Percentiles rank a stretch among this genome's conserved stretches.
Conservation (phyloP, 495 filamentous ascomycete genomes). For the Diplogelasinospora grovesii region DNA sequence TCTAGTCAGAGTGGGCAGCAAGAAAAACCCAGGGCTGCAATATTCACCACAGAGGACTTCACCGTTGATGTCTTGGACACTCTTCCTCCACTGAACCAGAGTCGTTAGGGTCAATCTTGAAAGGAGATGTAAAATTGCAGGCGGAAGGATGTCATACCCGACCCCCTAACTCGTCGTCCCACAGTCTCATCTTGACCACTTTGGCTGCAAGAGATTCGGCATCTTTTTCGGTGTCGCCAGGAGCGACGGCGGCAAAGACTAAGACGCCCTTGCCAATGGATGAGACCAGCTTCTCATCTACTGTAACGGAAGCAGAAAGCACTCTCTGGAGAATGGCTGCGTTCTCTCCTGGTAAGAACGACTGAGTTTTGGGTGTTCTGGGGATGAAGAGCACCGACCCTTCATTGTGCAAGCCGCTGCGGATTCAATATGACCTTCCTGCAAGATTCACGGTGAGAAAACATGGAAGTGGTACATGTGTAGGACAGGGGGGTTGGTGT, state of each 20-base stretch:
- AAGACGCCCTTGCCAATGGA: slow-evolving; percentile 84
- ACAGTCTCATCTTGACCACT: slow-evolving; percentile 82
- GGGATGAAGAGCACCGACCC: slow-evolving; percentile 13
- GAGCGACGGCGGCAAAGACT: slow-evolving; percentile 84
- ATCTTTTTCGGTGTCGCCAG: slow-evolving; percentile 85
- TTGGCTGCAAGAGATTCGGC: slow-evolving; percentile 76
- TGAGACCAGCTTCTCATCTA: slow-evolving; percentile 86
- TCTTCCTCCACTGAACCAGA: slow-evolving; percentile 69
- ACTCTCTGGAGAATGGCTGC: slow-evolving; percentile 91
- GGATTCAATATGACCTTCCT: no score
- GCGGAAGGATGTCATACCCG: slow-evolving; percentile 35
- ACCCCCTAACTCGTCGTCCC: slow-evolving; percentile 68
- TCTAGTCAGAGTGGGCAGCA: no score
- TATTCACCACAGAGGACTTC: slow-evolving; percentile 83
- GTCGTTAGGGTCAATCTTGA: no score
- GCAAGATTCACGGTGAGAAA: no score
- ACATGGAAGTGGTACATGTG: no score
- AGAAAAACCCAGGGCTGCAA: no score
- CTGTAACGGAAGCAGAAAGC: slow-evolving; percentile 93
- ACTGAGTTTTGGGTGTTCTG: no score
- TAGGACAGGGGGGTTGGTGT: no score
- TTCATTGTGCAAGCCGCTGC: no score
- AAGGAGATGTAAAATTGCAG: neutral
- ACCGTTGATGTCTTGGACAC: slow-evolving; percentile 76
- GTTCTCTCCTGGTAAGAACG: neutral